Percentiles rank a stretch among this genome's conserved stretches.
These are phyloP conservation scores for Vaccinium corymbosum DNA, from an alignment of 148 eudicot species.

Conservation along the genomic window DNA sequence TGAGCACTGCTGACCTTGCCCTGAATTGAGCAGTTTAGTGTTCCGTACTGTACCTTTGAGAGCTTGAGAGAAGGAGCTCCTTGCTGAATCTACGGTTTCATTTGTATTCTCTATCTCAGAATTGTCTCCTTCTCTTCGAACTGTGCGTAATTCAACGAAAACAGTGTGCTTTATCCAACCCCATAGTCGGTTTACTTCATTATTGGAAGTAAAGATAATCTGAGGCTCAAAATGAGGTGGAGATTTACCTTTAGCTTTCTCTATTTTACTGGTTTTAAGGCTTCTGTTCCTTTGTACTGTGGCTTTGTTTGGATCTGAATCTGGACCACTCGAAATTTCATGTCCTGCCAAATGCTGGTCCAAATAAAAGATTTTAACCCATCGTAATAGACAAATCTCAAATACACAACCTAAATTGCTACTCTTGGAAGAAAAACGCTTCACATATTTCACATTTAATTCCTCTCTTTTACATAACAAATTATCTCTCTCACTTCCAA, in stretches of 20 bases:
- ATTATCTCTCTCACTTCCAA: slow-evolving; percentile 5
- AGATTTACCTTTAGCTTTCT: slow-evolving; percentile 65
- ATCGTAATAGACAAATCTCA: slow-evolving; percentile 17
- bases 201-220: background rate
- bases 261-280: slow-evolving; percentile 39
- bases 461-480: background rate
- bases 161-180: background rate
- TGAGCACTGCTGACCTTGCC: background rate
- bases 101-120: slow-evolving; percentile 38
- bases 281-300: slow-evolving; percentile 33
- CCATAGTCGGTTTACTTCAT: background rate
- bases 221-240: background rate
- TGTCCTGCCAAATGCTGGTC: slow-evolving; percentile 61
- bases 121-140: slow-evolving; percentile 42
- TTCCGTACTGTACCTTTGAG: slow-evolving; percentile 50
- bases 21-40: background rate
- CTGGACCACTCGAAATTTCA: slow-evolving; percentile 56
- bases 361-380: slow-evolving; percentile 29
- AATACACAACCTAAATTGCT: slow-evolving; percentile 8
- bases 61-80: slow-evolving; percentile 71
- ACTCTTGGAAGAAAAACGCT: no score
- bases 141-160: slow-evolving; percentile 28
- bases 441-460: background rate
- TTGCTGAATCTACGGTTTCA: slow-evolving; percentile 57
- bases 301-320: slow-evolving; percentile 55